Evolutionary conservation across 2,329 filamentous ascomycete genomes (phyloP), one percentile per base, ranked within the genome.

Genomic region (Cladobotryum mycophilum): DNA sequence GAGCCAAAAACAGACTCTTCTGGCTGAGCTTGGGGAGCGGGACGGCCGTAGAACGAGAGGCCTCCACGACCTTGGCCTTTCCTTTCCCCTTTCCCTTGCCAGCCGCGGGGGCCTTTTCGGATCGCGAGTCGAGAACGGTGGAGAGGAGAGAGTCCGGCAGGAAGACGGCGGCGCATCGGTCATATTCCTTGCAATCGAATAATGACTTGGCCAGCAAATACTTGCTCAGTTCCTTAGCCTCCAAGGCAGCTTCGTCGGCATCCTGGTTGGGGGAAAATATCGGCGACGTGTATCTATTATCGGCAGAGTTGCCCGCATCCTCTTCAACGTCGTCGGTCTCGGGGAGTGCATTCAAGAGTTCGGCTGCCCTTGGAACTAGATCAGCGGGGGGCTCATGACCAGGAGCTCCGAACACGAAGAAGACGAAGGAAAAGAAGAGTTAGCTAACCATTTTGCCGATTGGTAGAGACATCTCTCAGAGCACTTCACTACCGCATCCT

Each of bases 391-490:
- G 8, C 25, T 17, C 18, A 34, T 3, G 9, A 9, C 25, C 13
- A 15, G 22, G 40, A n/a, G 36, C 3, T 12, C n/a, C 25, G 12
- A 34, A 9, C 13, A 25, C 17, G 7, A 38, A 11, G 22, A 11
- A 18, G 17, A 17, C 7, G 18, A n/a, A 18, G 43, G 41, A n/a
- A 40, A 40, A 18, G 37, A 40, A 40, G 37, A 14, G 6, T 34
- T 8, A 3, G 45, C 61, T 51, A 67, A 96, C 93, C 93, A 99
- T 82, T 97, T 97, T 25, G 93, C 86, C 6, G 92, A 93, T 62
- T 96, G 91, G 64, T 96, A 97, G 12, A 99, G 79, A 67, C 93
- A 96, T 67, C 93, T 79, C 66, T 99, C 93, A 1, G 90, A 95
- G 72, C 91, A 97, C 65, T 90, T 90, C 20, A 93, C 78, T 3